These are phyloP conservation scores for Pachysandra terminalis DNA, from an alignment of 164 flowering plant species.

Conservation along the genomic window DNA sequence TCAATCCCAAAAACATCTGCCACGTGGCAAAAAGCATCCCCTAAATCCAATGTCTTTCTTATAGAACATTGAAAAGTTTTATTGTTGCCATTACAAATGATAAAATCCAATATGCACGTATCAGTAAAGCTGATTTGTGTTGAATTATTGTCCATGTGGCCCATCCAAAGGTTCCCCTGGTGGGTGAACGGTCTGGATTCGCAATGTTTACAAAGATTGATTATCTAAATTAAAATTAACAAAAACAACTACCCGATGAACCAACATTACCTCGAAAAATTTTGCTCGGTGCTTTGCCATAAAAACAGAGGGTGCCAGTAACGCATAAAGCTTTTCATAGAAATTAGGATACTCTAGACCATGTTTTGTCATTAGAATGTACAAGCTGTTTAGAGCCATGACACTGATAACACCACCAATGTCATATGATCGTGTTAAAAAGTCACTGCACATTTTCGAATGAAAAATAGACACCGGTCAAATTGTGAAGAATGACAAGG, in stretches of 20 bases:
- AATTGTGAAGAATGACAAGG: neutral
- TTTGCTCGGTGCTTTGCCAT: conserved; percentile 86
- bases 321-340: conserved; percentile 84
- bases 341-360: conserved; percentile 92
- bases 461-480: conserved; percentile 11
- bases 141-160: too few species aligned
- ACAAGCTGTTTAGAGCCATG: conserved; percentile 94
- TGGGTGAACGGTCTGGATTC: too few species aligned
- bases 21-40: too few species aligned
- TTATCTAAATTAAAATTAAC: neutral
- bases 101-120: too few species aligned
- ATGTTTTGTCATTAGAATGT: conserved; percentile 84
- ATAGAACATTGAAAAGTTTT: too few species aligned
- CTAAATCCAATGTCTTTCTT: too few species aligned
- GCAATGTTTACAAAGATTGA: too few species aligned
- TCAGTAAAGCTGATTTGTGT: too few species aligned
- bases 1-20: too few species aligned
- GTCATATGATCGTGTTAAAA: conserved; percentile 92
- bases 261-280: conserved; percentile 66
- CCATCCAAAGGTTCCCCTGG: too few species aligned
- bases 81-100: too few species aligned
- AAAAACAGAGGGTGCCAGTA: conserved; percentile 77
- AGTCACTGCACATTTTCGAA: conserved; percentile 66
- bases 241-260: neutral
- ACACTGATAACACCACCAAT: conserved; percentile 96